phyloP scores from a whole-genome alignment of 192 early-diverging fungal genomes.

The Gryganskiella cystojenkinii region DNA sequence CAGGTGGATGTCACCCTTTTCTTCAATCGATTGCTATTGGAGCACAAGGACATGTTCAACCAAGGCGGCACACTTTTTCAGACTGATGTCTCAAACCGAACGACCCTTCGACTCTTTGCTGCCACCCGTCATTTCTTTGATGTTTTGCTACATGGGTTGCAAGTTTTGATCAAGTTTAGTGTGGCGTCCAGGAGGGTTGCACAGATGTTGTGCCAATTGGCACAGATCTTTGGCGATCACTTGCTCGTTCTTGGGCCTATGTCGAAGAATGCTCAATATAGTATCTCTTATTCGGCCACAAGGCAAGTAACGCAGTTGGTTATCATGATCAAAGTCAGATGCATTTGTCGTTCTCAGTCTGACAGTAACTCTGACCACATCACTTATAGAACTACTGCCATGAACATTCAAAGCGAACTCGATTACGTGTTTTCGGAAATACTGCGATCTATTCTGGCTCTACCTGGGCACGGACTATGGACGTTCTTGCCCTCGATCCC shows the following conservation, averaged over 20 bases:
- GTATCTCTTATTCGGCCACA: not conserved
- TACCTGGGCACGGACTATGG: conserved; percentile 35
- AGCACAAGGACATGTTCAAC: conserved; percentile 35
- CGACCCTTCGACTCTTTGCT: conserved; percentile 18
- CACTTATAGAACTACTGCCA: conserved; percentile 4
- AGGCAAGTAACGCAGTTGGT: not conserved
- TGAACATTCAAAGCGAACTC: conserved; percentile 15
- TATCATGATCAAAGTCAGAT: not conserved
- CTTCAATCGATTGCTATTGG: conserved; percentile 38
- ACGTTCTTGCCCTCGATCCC: conserved; percentile 45
- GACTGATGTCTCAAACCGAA: conserved; percentile 30
- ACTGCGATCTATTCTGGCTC: conserved; percentile 14
- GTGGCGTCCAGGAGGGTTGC: conserved; percentile 43
- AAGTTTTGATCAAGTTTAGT: conserved; percentile 17
- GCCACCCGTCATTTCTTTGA: conserved; percentile 30
- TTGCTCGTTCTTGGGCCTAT: conserved; percentile 33
- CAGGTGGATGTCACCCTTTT: conserved; percentile 51
- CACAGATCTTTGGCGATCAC: conserved; percentile 48
- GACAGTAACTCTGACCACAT: no score
- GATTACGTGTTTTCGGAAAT: conserved; percentile 22
- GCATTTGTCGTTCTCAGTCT: no score
- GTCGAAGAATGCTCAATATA: not conserved
- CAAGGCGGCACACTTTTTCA: conserved; percentile 27
- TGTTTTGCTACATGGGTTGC: conserved; percentile 15
- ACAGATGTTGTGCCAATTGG: conserved; percentile 49